Evolutionary conservation across 768 basidiomycete genomes (phyloP).

Genomic region (Hericium erinaceus): DNA sequence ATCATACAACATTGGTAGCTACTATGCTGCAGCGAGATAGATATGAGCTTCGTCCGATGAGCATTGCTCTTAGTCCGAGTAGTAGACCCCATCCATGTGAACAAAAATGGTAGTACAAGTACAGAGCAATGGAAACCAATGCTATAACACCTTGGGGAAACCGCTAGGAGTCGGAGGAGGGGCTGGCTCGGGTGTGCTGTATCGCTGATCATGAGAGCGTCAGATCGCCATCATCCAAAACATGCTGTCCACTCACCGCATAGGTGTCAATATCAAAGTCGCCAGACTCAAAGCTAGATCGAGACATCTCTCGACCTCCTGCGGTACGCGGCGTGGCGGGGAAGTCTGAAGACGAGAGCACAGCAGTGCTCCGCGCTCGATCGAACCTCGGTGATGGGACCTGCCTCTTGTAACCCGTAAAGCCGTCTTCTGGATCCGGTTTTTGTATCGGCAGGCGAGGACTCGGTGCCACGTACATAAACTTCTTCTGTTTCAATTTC

Average conservation of each 20-base stretch:
- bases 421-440: neutral
- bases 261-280: constrained; percentile 1
- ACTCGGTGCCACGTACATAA: neutral
- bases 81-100: too few relatives aligned
- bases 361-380: neutral
- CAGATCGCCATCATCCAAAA: neutral
- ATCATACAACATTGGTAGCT: too few relatives aligned
- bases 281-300: neutral
- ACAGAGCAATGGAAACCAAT: too few relatives aligned
- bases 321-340: neutral
- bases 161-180: neutral
- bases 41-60: too few relatives aligned
- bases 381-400: neutral
- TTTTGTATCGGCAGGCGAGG: constrained; percentile 5
- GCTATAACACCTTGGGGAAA: too few relatives aligned
- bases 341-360: neutral
- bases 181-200: neutral
- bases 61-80: too few relatives aligned
- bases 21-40: too few relatives aligned
- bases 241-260: neutral
- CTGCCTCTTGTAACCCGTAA: neutral
- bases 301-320: neutral
- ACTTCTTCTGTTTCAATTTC: neutral
- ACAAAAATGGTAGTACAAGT: too few relatives aligned
- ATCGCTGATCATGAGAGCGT: constrained; percentile 2